These are phyloP conservation scores for Lepidopterella palustris DNA, from an alignment of 495 filamentous ascomycete genomes.

Conservation along the genomic window DNA sequence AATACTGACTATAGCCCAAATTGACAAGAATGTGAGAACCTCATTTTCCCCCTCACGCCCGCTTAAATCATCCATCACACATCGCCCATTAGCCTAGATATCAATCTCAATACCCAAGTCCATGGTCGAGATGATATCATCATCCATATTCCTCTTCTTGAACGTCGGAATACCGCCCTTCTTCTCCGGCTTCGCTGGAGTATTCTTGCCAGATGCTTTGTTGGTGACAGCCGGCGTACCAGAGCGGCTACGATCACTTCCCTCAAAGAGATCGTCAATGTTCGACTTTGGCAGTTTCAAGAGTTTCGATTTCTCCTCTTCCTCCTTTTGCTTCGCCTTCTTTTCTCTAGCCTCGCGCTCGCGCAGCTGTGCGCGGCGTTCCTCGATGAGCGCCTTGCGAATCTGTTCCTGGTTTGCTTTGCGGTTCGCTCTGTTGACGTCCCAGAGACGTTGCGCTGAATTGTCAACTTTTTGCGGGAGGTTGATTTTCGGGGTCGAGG, in stretches of 20 bases:
- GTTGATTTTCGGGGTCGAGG: constrained; percentile 16
- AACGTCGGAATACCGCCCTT: constrained; percentile 32
- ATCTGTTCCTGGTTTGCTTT: constrained; percentile 72
- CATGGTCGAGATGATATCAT: constrained; percentile 38
- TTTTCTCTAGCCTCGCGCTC: constrained; percentile 44
- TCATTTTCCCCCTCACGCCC: no score
- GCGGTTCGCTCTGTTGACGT: constrained; percentile 72
- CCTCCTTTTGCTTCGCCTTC: constrained; percentile 30
- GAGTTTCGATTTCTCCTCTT: constrained; percentile 25
- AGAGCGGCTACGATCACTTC: constrained; percentile 42
- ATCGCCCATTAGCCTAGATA: constrained; percentile 31
- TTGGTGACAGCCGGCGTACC: constrained; percentile 41
- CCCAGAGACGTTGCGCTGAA: constrained; percentile 68
- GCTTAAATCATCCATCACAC: no score
- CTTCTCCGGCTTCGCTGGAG: constrained; percentile 33
- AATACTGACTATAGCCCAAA: no score
- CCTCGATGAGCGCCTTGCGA: constrained; percentile 75
- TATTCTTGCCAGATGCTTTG: constrained; percentile 29
- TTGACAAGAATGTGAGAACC: no score
- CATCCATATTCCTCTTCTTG: constrained; percentile 35
- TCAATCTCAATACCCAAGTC: constrained; percentile 43
- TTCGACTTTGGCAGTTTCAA: constrained; percentile 19
- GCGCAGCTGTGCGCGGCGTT: constrained; percentile 41
- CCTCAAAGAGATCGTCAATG: constrained; percentile 37
- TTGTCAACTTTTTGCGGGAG: constrained; percentile 23